These are phyloP conservation scores for Chaetomiaceae sp. DNA, from an alignment of 2,329 filamentous ascomycete genomes.

Conservation along the genomic window DNA sequence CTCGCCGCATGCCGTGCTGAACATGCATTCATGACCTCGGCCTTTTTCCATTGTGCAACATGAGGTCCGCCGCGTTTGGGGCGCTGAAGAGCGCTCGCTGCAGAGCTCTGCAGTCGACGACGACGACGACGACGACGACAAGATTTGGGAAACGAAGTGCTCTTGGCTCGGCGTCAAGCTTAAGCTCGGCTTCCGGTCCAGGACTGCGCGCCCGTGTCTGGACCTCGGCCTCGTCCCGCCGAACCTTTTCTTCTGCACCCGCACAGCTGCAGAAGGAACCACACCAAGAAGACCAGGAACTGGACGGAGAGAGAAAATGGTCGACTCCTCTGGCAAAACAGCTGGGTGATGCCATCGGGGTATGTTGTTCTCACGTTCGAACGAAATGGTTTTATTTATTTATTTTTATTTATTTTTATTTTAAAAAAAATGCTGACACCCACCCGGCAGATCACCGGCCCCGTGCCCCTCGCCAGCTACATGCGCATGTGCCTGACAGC, in stretches of 20 bases:
- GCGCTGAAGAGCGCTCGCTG: conserved; percentile 17
- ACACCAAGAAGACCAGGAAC: background rate
- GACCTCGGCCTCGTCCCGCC: background rate
- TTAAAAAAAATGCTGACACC: background rate
- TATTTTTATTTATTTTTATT: background rate
- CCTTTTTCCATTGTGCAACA: conserved; percentile 7
- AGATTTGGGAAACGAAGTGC: conserved; percentile 1
- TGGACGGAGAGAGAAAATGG: conserved; percentile 59
- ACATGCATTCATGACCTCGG: conserved; percentile 4
- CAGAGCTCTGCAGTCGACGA: background rate
- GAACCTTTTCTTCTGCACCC: conserved; percentile 15
- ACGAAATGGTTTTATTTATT: background rate
- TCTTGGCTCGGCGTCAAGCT: conserved; percentile 2
- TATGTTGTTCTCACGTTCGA: conserved; percentile 36
- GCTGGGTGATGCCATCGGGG: conserved; percentile 79
- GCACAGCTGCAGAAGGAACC: background rate
- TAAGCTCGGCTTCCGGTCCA: conserved; percentile 1
- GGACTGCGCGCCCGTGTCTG: background rate
- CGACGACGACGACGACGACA: too few species aligned
- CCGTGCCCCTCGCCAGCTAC: conserved; percentile 85
- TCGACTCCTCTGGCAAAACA: conserved; percentile 88
- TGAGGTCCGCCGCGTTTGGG: conserved; percentile 18
- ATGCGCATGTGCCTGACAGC: conserved; percentile 98
- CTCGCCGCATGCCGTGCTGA: background rate
- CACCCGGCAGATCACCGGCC: conserved; percentile 60